Conservation (phyloP, 2,329 filamentous ascomycete species). For the Aspergillus intermedius region DNA sequence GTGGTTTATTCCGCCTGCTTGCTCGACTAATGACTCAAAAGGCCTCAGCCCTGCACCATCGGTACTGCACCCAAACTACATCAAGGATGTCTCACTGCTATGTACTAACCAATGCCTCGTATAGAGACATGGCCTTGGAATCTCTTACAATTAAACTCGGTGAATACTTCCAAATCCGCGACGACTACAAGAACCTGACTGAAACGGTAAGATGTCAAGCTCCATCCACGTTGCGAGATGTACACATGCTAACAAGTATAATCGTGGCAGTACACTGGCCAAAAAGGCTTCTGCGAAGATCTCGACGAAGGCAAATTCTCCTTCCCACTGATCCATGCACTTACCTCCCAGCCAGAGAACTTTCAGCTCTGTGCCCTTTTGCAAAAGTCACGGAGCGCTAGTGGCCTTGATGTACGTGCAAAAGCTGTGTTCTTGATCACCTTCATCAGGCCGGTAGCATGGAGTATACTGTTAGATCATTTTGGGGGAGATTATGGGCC, state of each 20-base stretch:
- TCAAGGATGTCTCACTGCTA: neutral
- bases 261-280: constrained; percentile 58
- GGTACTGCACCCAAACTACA: neutral
- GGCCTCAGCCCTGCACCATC: constrained; percentile 1
- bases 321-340: constrained; percentile 72
- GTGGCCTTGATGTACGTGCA: neutral
- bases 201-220: constrained; percentile 20
- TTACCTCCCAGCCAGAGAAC: constrained; percentile 6
- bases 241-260: neutral
- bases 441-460: neutral
- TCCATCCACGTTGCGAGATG: neutral
- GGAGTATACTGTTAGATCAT: neutral
- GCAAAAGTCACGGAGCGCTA: no score
- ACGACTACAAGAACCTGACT: constrained; percentile 75
- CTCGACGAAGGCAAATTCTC: constrained; percentile 71
- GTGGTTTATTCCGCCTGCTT: constrained; percentile 34
- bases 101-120: neutral
- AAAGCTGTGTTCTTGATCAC: neutral
- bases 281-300: constrained; percentile 69
- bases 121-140: constrained; percentile 11
- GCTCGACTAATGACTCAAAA: constrained; percentile 32
- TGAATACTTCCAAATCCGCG: constrained; percentile 30
- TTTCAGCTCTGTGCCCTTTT: neutral
- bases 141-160: constrained; percentile 58
- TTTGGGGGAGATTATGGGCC: neutral